Evolutionary conservation across 129 eudicot genomes (phyloP).

Genomic region (Chrysanthemum seticuspe): DNA sequence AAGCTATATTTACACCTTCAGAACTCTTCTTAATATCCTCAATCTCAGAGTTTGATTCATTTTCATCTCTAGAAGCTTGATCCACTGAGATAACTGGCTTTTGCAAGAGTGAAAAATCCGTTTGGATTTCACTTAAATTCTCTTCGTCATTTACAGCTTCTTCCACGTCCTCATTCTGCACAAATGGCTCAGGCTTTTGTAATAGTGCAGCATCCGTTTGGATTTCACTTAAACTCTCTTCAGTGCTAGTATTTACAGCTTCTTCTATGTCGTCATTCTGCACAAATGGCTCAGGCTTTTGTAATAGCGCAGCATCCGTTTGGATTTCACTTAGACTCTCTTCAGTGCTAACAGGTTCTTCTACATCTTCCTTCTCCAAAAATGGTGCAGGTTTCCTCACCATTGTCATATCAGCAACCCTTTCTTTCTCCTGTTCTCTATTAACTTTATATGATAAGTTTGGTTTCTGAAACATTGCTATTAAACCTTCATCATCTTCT

Average conservation of each 20-base stretch:
- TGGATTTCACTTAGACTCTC: slow-evolving; percentile 13
- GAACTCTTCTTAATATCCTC: slow-evolving; percentile 25
- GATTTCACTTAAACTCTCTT: not conserved
- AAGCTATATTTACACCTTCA: slow-evolving; percentile 21
- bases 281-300: slow-evolving; percentile 1
- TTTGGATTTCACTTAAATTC: slow-evolving; percentile 11
- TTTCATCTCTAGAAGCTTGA: slow-evolving; percentile 19
- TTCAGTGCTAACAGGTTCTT: slow-evolving; percentile 22
- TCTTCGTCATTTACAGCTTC: slow-evolving; percentile 5
- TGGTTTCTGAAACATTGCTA: slow-evolving; percentile 47
- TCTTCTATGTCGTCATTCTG: not conserved
- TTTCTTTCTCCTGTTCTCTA: slow-evolving; percentile 49
- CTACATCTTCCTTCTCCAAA: slow-evolving; percentile 26
- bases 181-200: slow-evolving; percentile 8
- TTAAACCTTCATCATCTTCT: slow-evolving; percentile 43
- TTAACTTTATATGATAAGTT: slow-evolving; percentile 55
- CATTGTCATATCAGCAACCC: slow-evolving; percentile 67
- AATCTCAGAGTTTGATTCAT: slow-evolving; percentile 19
- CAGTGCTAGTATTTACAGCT: not conserved
- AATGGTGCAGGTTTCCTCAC: slow-evolving; percentile 62
- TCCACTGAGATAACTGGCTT: slow-evolving; percentile 28
- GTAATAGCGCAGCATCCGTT: slow-evolving; percentile 21
- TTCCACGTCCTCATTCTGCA: not conserved
- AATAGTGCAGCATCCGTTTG: slow-evolving; percentile 21
- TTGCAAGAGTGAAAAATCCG: slow-evolving; percentile 25